Base-by-base conservation (phyloP, 768 basidiomycete species). In the Rossbeevera mucosa region DNA sequence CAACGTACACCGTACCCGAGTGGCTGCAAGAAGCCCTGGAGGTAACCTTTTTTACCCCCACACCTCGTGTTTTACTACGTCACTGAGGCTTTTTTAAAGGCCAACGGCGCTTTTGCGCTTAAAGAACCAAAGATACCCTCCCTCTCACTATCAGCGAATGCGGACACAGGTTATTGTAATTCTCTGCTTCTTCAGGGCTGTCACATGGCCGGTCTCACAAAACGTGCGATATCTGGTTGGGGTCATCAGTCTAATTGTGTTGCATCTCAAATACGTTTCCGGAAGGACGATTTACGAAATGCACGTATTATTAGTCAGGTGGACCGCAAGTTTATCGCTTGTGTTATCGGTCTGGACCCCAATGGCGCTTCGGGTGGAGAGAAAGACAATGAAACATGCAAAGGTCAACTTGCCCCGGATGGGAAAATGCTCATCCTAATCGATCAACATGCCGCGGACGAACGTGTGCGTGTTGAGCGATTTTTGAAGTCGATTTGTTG, bases 391-490 rank as follows among this genome's bases (percentile, higher is more conserved):
- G 55, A 51, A 50, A 29, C 53, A 36, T 49, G 50, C 45, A 58
- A 68, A 40, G 54, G 53, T 42, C 47, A 18, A 7, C 16, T 6
- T 22, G 58, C 58, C 44, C 57, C 66, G 25, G 58, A 38, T 36
- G 56, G 52, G 42, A 59, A 58, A 49, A 64, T 71, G 2, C 77
- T 98, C 26, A 74, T 95, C 28, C 76, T 98, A 47, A 77, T 99
- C 44, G 96, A 99, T 72, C 96, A 99, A 68, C 96, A 99, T 66
- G 96, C 96, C 12, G 95, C 94, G n/a, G 92, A 96, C 64, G 96
- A 99, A 70, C 84, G 96, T 20, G 74, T 97, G 42, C 83, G 94
- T 20, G 91, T 98, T 53, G 96, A 99, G 71, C 71, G 73, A 24
- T 88, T 91, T 66, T 76, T 95, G 59, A 77, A 76, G 56, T 80